Evolutionary conservation across 306 rosid genomes (phyloP).

Genomic region (Castanea sativa): DNA sequence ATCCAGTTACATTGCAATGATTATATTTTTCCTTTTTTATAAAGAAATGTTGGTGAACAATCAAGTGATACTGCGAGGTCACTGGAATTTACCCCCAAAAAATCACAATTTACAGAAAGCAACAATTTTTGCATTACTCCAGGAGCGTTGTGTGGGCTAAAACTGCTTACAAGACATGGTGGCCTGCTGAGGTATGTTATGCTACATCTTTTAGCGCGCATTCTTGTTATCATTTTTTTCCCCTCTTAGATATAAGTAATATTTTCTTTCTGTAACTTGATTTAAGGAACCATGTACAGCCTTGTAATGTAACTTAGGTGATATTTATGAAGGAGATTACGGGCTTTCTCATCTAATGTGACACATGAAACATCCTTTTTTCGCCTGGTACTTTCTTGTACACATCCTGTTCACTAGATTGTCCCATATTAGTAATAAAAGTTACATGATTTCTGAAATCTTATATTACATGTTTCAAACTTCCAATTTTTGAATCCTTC

Average conservation of each 20-base stretch:
- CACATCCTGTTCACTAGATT: too few relatives aligned
- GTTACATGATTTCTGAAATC: neutral
- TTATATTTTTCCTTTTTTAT: neutral
- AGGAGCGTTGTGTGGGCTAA: constrained; percentile 56
- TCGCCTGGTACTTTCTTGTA: too few relatives aligned
- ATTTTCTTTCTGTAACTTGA: neutral
- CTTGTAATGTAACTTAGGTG: neutral
- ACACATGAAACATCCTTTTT: neutral
- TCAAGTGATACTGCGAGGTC: constrained; percentile 19
- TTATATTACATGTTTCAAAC: neutral
- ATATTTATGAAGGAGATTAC: neutral
- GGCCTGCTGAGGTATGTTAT: constrained; percentile 64
- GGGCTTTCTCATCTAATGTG: neutral
- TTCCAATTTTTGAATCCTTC: neutral
- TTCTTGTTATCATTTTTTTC: neutral
- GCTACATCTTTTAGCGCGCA: neutral
- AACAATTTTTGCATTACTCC: constrained; percentile 35
- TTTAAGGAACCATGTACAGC: neutral
- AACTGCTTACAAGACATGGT: constrained; percentile 38
- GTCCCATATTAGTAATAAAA: neutral
- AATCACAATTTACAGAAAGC: constrained; percentile 38
- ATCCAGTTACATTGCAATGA: constrained; percentile 10
- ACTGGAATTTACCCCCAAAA: constrained; percentile 31
- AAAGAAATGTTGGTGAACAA: constrained; percentile 32
- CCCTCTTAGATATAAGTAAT: neutral